A percentile compares a stretch with the other conserved stretches of the same genome.
phyloP scores from a whole-genome alignment of 768 basidiomycete species.

The Auriscalpium orientale region DNA sequence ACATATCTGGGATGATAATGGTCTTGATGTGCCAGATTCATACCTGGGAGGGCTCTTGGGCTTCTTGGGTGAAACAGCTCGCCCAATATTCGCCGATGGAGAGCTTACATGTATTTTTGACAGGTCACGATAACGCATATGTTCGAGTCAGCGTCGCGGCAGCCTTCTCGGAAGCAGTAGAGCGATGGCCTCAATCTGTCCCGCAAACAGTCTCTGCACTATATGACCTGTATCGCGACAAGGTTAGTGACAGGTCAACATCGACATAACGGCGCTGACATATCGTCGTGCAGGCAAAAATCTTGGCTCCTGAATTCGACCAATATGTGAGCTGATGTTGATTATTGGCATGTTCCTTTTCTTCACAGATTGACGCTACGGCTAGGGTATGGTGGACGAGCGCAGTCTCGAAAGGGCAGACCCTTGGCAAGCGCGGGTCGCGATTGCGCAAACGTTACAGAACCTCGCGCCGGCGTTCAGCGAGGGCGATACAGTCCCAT shows the following conservation, averaged over 20 bases:
- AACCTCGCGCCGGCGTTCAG: constrained; percentile 61
- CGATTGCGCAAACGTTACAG: constrained; percentile 62
- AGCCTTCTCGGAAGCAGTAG: constrained; percentile 72
- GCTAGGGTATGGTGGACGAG: constrained; percentile 87
- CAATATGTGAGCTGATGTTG: constrained; percentile 58
- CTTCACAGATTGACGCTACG: neutral
- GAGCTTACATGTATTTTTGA: neutral
- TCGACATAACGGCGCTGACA: neutral
- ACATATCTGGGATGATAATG: constrained; percentile 93
- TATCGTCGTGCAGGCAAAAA: constrained; percentile 56
- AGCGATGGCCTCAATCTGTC: constrained; percentile 57
- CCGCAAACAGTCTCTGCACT: constrained; percentile 42
- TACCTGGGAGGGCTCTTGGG: constrained; percentile 50
- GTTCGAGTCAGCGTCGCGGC: constrained; percentile 66
- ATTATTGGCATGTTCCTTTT: neutral
- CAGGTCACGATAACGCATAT: constrained; percentile 75
- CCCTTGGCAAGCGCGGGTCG: constrained; percentile 80
- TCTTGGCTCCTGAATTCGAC: constrained; percentile 88
- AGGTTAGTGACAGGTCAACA: constrained; percentile 35
- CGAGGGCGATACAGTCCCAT: constrained; percentile 48
- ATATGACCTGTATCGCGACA: constrained; percentile 74
- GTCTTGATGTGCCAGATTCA: constrained; percentile 72
- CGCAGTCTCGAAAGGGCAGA: constrained; percentile 81
- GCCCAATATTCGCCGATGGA: neutral
- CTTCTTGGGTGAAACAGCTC: constrained; percentile 55